These are phyloP conservation scores for Aspergillus sp. DNA, from an alignment of 2,329 filamentous ascomycete species.

Conservation along the genomic window DNA sequence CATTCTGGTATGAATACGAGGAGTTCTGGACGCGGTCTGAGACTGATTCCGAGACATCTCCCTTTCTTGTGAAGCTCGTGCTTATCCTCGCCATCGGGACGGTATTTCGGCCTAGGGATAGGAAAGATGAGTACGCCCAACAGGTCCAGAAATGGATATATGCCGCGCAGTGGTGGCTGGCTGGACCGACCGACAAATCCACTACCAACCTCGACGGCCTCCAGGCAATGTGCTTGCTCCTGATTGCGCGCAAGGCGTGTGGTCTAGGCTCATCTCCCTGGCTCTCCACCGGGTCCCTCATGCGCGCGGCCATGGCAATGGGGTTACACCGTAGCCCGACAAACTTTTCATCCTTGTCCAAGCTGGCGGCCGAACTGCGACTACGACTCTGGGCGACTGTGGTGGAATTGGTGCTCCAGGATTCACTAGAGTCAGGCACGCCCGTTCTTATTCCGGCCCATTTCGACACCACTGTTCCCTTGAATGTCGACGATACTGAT, in stretches of 20 bases:
- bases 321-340: conserved; percentile 31
- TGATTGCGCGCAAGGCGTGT: conserved; percentile 31
- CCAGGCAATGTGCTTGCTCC: conserved; percentile 35
- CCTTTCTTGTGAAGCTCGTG: conserved; percentile 30
- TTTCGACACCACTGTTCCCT: conserved; percentile 16
- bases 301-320: conserved; percentile 27
- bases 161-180: conserved; percentile 37
- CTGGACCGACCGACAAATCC: conserved; percentile 33
- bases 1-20: conserved; percentile 34
- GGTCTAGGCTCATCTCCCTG: conserved; percentile 22
- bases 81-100: conserved; percentile 35
- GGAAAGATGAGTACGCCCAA: conserved; percentile 10
- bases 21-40: conserved; percentile 27
- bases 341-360: conserved; percentile 19
- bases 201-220: conserved; percentile 30
- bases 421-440: conserved; percentile 14
- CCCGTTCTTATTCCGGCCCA: conserved; percentile 6
- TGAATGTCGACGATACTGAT: conserved; percentile 27
- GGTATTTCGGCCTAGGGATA: conserved; percentile 21
- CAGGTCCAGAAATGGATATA: conserved; percentile 29
- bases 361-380: conserved; percentile 16
- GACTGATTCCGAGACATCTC: conserved; percentile 16
- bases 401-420: conserved; percentile 17
- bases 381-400: conserved; percentile 20
- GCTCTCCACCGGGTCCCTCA: conserved; percentile 24